Percentiles rank a stretch among this genome's conserved stretches.
Conservation (phyloP, 2,329 filamentous ascomycete species). For the Fusarium pseudocircinatum region DNA sequence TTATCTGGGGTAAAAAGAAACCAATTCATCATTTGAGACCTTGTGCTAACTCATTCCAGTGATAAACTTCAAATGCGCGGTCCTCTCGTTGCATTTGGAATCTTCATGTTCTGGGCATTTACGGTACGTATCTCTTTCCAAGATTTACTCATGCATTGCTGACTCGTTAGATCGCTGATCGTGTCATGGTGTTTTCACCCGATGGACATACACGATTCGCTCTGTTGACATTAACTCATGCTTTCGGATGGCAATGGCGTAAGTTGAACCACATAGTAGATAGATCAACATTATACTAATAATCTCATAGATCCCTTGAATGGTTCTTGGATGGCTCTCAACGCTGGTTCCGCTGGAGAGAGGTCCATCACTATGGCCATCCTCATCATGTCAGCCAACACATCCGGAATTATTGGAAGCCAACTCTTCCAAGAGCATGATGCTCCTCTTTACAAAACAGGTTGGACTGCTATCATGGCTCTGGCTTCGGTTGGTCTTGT, state of each 20-base stretch:
- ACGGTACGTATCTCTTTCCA: not conserved
- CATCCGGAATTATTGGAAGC: slow-evolving; percentile 44
- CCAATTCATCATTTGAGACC: not conserved
- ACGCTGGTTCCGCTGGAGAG: slow-evolving; percentile 43
- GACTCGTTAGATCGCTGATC: slow-evolving; percentile 25
- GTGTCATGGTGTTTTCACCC: slow-evolving; percentile 28
- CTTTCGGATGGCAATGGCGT: slow-evolving; percentile 36
- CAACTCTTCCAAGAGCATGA: slow-evolving; percentile 46
- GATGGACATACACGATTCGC: slow-evolving; percentile 28
- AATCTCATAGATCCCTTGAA: slow-evolving; percentile 37
- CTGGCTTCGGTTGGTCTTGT: slow-evolving; percentile 39
- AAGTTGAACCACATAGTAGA: not conserved
- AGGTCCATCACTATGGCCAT: slow-evolving; percentile 47
- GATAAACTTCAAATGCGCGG: slow-evolving; percentile 36
- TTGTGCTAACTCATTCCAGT: slow-evolving; percentile 3
- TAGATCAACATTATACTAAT: not conserved
- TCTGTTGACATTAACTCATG: slow-evolving; percentile 19
- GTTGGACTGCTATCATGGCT: slow-evolving; percentile 42
- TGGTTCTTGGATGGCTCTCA: slow-evolving; percentile 46
- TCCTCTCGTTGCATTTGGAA: slow-evolving; percentile 22
- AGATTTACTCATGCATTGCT: not conserved
- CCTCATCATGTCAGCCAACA: slow-evolving; percentile 48
- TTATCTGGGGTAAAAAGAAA: not conserved
- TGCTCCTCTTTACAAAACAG: slow-evolving; percentile 43
- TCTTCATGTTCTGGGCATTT: slow-evolving; percentile 33